Evolutionary conservation across 108 stramenopile genomes (phyloP).

Genomic region (Nitzschia sp.): DNA sequence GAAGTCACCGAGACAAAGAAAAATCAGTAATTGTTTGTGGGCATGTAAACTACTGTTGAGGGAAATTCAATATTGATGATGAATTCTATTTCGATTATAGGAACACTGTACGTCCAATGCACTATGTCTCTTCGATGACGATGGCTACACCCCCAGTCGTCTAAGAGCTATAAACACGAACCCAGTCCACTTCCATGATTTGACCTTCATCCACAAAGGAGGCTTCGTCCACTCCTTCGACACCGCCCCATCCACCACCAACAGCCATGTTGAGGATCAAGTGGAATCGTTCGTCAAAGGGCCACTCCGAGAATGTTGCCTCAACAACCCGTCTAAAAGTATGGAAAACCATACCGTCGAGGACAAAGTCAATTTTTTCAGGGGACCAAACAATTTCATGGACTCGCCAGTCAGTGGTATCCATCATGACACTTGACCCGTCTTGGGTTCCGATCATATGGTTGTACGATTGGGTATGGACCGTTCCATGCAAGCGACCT

Average conservation of each 20-base stretch:
- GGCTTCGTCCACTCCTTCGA: slow-evolving; percentile 6
- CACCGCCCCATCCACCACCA: slow-evolving; percentile 34
- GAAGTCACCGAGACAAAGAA: slow-evolving; percentile 26
- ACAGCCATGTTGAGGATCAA: slow-evolving; percentile 41
- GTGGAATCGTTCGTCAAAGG: slow-evolving; percentile 30
- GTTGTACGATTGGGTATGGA: slow-evolving; percentile 5
- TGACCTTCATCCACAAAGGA: slow-evolving; percentile 1
- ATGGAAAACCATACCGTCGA: slow-evolving; percentile 18
- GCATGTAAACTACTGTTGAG: neutral
- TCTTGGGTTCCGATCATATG: slow-evolving; percentile 11
- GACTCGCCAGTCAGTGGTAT: slow-evolving; percentile 11
- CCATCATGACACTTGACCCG: neutral
- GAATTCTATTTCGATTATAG: neutral
- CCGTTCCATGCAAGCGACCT: slow-evolving; percentile 4
- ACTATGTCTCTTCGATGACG: no score
- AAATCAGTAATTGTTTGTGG: slow-evolving; percentile 41
- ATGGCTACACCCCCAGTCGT: no score
- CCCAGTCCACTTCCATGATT: slow-evolving; percentile 36
- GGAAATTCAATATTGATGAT: neutral
- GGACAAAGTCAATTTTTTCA: slow-evolving; percentile 7
- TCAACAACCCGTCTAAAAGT: slow-evolving; percentile 6
- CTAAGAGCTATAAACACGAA: slow-evolving; percentile 29
- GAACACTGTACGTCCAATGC: no score
- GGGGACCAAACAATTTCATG: slow-evolving; percentile 15
- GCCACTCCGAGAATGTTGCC: slow-evolving; percentile 20